Conservation (phyloP, 495 filamentous ascomycete species). For the Annulohypoxylon moriforme region DNA sequence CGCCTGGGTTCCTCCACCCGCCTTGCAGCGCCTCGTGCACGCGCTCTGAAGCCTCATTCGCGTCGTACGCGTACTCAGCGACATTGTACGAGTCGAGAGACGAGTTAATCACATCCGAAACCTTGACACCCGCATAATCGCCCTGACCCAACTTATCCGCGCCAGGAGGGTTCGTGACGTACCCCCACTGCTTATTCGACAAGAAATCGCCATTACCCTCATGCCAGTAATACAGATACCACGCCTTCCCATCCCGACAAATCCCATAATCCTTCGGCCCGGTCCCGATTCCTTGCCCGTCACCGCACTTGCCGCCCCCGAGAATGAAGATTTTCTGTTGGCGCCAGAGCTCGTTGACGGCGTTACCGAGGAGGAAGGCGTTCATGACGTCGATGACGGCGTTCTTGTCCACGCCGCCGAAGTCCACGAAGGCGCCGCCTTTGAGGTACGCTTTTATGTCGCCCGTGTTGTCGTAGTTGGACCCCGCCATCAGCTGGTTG, state of each 20-base stretch:
- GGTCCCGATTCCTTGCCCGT: conserved; percentile 19
- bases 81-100: conserved; percentile 28
- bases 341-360: conserved; percentile 25
- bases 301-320: conserved; percentile 16
- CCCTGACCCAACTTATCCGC: conserved; percentile 16
- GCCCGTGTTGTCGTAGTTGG: conserved; percentile 14
- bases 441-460: conserved; percentile 15
- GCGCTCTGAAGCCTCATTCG: conserved; percentile 8
- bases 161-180: conserved; percentile 15
- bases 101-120: conserved; percentile 23
- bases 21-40: conserved; percentile 10
- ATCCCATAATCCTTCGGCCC: conserved; percentile 22
- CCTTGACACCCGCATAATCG: conserved; percentile 3
- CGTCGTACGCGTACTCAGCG: conserved; percentile 23
- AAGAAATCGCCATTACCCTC: conserved; percentile 22
- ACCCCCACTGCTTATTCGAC: conserved; percentile 19
- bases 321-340: conserved; percentile 31
- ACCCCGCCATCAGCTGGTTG: conserved; percentile 18
- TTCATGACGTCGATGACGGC: conserved; percentile 18
- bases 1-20: conserved; percentile 9
- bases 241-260: conserved; percentile 10
- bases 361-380: conserved; percentile 11
- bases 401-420: conserved; percentile 14
- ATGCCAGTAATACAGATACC: conserved; percentile 34
- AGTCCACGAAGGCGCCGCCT: conserved; percentile 22